phyloP scores from a whole-genome alignment of 2,329 filamentous ascomycete species.

The Penicillium sp. region DNA sequence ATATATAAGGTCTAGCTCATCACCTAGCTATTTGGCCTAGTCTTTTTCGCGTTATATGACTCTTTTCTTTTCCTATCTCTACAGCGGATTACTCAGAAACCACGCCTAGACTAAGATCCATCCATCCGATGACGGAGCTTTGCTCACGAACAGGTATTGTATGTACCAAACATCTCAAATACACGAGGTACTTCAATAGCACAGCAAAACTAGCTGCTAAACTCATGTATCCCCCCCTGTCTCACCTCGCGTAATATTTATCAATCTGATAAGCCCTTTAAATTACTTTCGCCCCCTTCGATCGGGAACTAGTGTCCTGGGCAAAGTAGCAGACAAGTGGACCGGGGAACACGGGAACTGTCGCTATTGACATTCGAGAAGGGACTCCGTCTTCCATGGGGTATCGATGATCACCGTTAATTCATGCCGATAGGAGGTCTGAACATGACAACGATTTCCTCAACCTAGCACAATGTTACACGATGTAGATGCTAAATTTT shows the following conservation, averaged over 20 bases:
- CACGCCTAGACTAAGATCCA: neutral
- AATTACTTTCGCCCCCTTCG: neutral
- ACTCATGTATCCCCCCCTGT: constrained; percentile 2
- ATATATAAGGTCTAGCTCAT: no score
- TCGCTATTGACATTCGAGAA: constrained; percentile 9
- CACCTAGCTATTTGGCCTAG: neutral
- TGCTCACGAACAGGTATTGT: constrained; percentile 4
- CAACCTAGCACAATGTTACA: neutral
- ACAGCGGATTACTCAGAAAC: constrained; percentile 9
- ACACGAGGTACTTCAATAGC: neutral
- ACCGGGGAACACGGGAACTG: neutral
- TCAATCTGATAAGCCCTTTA: constrained; percentile 21
- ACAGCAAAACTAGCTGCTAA: neutral
- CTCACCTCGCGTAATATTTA: constrained; percentile 3
- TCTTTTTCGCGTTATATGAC: neutral
- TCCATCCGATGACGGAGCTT: constrained; percentile 23
- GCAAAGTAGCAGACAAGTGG: constrained; percentile 1
- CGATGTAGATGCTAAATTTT: neutral
- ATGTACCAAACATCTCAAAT: neutral
- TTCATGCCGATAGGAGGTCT: neutral
- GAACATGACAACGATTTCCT: neutral
- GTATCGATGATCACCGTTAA: neutral
- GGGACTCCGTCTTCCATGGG: neutral
- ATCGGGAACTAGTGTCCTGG: constrained; percentile 12
- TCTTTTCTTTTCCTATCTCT: neutral